Evolutionary conservation across 768 basidiomycete genomes (phyloP), one percentile per base, ranked within the genome.

Genomic region (Hirschioporus abietinus): DNA sequence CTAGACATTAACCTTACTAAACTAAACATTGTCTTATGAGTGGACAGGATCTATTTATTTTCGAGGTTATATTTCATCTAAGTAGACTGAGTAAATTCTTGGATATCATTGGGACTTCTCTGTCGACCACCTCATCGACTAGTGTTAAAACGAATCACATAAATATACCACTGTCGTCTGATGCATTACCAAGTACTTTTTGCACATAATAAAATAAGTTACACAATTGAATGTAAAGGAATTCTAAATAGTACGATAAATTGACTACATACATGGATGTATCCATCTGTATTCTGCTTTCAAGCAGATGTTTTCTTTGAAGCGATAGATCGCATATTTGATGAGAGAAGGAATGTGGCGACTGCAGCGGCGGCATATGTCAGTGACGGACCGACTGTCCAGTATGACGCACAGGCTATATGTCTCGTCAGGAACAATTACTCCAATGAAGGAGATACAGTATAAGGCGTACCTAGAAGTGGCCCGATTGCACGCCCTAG

Each of bases 401-500:
- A 95, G 74, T 95, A 95, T 15, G 86, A 88, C 30, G 86, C 92
- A 74, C 93, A 95, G 6, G 93, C 93, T 95, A 69, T 23, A 68
- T 30, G 52, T 15, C 12, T 20, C 12, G 18, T 62, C n/a, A 25
- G 35, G 26, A 69, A 34, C 57, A 23, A 35, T 17, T 35, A 63
- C 17, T 15, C 18, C 26, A 57, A 58, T 25, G 27, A 8, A 18
- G 24, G 27, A 23, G 9, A 30, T 10, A 26, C 6, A 25, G 70
- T 62, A 20, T 71, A 70, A 57, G 72, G 70, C 88, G 63, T 77
- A 88, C 94, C 94, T n/a, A 96, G 80, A 5, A 99, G 75, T 5
- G 96, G 96, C 0, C 96, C 96, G 42, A 97, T 80, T 4, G 96
- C 96, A 66, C 96, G 86, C 3, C 96, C 96, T 57, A 99, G 84